Conservation (phyloP, 2,329 filamentous ascomycete species). For the Microsporum ferrugineum region DNA sequence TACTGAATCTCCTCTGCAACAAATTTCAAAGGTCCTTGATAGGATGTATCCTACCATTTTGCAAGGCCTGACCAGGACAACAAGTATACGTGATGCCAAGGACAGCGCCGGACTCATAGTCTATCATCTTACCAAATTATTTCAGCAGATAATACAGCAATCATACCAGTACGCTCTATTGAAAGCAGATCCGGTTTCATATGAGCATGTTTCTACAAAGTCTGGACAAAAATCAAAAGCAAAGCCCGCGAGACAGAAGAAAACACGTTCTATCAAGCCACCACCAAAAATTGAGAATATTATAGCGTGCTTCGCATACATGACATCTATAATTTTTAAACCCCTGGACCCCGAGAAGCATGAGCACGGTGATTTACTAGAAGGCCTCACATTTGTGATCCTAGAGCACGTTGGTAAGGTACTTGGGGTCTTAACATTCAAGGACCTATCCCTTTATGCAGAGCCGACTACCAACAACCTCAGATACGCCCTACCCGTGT, state of each 20-base stretch:
- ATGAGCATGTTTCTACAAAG: constrained; percentile 5
- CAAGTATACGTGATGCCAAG: constrained; percentile 10
- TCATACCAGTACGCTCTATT: constrained; percentile 19
- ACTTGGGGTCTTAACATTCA: constrained; percentile 31
- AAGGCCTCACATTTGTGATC: constrained; percentile 32
- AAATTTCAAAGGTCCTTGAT: neutral
- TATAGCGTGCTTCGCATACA: constrained; percentile 16
- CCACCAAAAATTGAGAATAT: constrained; percentile 12
- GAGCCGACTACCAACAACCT: constrained; percentile 8
- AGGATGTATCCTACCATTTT: constrained; percentile 20
- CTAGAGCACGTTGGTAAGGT: constrained; percentile 31
- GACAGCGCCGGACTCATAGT: constrained; percentile 18
- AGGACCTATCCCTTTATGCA: constrained; percentile 22
- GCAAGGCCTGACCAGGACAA: constrained; percentile 21
- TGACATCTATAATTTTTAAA: constrained; percentile 23
- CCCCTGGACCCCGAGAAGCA: constrained; percentile 19
- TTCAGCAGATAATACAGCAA: constrained; percentile 21
- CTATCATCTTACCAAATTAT: constrained; percentile 28
- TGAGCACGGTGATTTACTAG: constrained; percentile 27
- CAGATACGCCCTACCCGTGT: constrained; percentile 22
- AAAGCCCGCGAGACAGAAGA: constrained; percentile 8
- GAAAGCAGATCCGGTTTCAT: neutral
- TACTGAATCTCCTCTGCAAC: constrained; percentile 1
- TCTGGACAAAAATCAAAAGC: constrained; percentile 12
- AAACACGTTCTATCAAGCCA: constrained; percentile 2